These are phyloP conservation scores for Phlebiopsis flavidoalba DNA, from an alignment of 768 basidiomycete genomes.

Conservation along the genomic window DNA sequence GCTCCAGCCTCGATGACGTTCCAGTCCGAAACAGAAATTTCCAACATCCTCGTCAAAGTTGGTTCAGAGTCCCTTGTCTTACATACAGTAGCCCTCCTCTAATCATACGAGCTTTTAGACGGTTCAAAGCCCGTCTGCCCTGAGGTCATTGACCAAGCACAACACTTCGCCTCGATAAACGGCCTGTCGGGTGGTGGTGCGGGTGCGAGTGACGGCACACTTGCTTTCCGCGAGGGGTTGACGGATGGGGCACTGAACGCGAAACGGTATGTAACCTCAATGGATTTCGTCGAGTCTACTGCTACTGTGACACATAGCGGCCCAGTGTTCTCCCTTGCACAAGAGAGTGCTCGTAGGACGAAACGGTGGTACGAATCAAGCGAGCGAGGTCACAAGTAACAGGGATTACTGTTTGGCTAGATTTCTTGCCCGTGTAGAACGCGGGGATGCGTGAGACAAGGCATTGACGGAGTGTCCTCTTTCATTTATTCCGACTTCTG, in stretches of 20 bases:
- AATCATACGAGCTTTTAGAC: slow-evolving; percentile 41
- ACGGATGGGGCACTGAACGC: slow-evolving; percentile 90
- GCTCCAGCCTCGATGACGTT: slow-evolving; percentile 64
- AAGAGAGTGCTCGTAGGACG: slow-evolving; percentile 71
- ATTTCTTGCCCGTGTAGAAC: neutral
- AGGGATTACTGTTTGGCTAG: neutral
- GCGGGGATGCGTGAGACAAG: neutral
- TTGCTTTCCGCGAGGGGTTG: slow-evolving; percentile 84
- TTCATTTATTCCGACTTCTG: slow-evolving; percentile 4
- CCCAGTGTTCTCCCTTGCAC: slow-evolving; percentile 80
- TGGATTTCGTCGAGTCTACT: neutral
- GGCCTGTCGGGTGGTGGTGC: slow-evolving; percentile 29
- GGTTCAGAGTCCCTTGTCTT: slow-evolving; percentile 6
- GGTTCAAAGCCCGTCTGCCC: slow-evolving; percentile 68
- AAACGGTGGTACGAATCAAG: slow-evolving; percentile 84
- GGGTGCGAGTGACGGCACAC: slow-evolving; percentile 51
- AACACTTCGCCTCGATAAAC: slow-evolving; percentile 62
- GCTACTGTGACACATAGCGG: neutral
- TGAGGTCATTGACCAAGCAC: slow-evolving; percentile 84
- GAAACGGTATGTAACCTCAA: slow-evolving; percentile 57
- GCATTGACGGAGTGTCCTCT: slow-evolving; percentile 2
- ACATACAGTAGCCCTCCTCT: slow-evolving; percentile 11
- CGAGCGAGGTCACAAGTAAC: slow-evolving; percentile 47
- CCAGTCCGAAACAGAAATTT: slow-evolving; percentile 70
- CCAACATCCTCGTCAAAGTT: slow-evolving; percentile 65